A percentile compares a stretch with the other conserved stretches of the same genome.
These are phyloP conservation scores for Calamus simplicifolius DNA, from an alignment of 176 grass and related monocot genomes.

Conservation along the genomic window DNA sequence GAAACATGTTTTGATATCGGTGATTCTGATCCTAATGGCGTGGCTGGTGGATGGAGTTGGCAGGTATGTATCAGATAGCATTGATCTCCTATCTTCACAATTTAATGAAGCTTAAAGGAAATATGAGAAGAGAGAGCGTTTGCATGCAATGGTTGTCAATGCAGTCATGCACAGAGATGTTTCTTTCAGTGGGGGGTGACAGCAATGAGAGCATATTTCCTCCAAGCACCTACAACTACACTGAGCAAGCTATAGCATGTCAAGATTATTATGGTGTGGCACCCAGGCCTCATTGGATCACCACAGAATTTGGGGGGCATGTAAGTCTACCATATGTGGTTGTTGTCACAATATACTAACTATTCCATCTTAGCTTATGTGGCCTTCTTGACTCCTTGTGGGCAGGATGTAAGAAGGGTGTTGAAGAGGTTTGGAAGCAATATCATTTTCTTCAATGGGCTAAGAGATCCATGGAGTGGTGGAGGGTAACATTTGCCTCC, in stretches of 20 bases:
- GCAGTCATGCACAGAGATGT: conserved; percentile 58
- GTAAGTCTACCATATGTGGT: conserved; percentile 18
- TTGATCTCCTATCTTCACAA: too few species aligned
- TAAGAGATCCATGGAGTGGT: conserved; percentile 68
- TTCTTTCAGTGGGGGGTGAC: conserved; percentile 19
- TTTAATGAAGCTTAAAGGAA: too few species aligned
- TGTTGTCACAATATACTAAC: too few species aligned
- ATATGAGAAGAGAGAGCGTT: too few species aligned
- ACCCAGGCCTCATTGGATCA: conserved; percentile 34
- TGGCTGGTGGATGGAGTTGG: conserved; percentile 31
- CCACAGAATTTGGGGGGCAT: conserved; percentile 45
- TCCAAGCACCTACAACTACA: conserved; percentile 25
- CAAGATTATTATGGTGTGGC: conserved; percentile 19
- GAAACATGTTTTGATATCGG: conserved; percentile 10
- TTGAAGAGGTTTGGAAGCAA: conserved; percentile 48
- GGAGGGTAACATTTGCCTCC: conserved; percentile 32
- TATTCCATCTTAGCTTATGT: too few species aligned
- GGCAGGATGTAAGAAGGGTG: conserved; percentile 38
- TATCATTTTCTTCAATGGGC: conserved; percentile 70
- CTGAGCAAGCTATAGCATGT: background rate
- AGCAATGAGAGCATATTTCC: conserved; percentile 25
- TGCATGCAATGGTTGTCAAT: background rate
- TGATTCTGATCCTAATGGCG: conserved; percentile 19
- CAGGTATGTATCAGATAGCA: conserved; percentile 5
- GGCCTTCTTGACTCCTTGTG: background rate